Evolutionary conservation across 2,329 filamentous ascomycete species (phyloP).

Genomic region (Fusarium globosum): DNA sequence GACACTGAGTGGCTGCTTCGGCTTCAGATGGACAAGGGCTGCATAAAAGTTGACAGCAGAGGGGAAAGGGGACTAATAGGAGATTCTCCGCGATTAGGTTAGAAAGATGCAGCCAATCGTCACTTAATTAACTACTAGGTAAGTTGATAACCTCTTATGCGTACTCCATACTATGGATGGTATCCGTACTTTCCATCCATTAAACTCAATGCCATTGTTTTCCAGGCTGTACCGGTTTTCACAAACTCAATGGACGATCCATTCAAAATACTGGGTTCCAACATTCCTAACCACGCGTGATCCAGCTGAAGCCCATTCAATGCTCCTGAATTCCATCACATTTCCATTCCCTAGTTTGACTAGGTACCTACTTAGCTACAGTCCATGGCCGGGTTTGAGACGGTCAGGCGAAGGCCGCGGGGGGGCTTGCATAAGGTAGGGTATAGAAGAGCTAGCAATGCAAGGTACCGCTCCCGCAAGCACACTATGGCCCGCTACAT

Average conservation of each 20-base stretch:
- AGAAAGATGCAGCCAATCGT: constrained; percentile 25
- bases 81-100: constrained; percentile 18
- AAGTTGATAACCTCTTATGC: neutral
- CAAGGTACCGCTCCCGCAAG: constrained; percentile 33
- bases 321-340: constrained; percentile 21
- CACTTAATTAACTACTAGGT: neutral
- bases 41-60: constrained; percentile 26
- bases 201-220: neutral
- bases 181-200: neutral
- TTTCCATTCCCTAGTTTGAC: neutral
- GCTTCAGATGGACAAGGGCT: constrained; percentile 9
- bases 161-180: neutral
- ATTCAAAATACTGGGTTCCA: neutral
- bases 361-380: neutral
- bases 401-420: constrained; percentile 26
- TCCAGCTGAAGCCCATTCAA: constrained; percentile 13
- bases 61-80: constrained; percentile 12
- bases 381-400: constrained; percentile 32
- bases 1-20: constrained; percentile 33
- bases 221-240: neutral
- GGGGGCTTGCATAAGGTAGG: constrained; percentile 30
- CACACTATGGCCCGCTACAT: constrained; percentile 28
- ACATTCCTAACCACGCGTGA: neutral
- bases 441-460: constrained; percentile 18
- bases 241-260: neutral